Base-by-base conservation (phyloP, 1,284 basidiomycete species). In the Porodaedalea pini region DNA sequence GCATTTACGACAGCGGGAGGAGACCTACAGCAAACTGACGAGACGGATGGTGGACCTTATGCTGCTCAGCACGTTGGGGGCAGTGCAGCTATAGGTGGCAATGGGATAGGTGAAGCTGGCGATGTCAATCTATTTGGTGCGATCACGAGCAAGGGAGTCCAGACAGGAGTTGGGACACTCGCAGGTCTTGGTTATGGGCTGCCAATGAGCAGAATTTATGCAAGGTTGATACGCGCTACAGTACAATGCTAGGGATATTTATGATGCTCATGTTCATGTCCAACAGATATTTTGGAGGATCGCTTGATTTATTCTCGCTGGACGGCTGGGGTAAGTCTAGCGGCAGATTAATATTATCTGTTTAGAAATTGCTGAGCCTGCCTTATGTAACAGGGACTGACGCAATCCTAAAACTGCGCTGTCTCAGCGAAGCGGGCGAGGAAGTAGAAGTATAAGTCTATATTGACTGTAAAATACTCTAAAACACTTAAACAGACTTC, bases 141-240 rank as follows among this genome's bases (percentile, higher is more conserved):
- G 67, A 89, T 92, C 44, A 84, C 87, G 3, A 79, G 81, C 0
- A 85, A 87, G 65, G 88, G 88, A 2, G 67, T 94, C 41, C 86
- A 91, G 66, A 85, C 81, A 51, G 81, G 81, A 41, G 71, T 87
- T 68, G 90, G 90, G 8, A 90, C 88, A 1, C 84, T 93, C 60
- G 88, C 88, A 1, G 90, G 90, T 0, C 71, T 94, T 39, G 93
- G 92, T 2, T 92, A 92, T 63, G 91, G 91, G 0, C 72, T 94
- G 56, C 92, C 92, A 2, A 89, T 94, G 86, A 90, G 90, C 67
- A 80, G 82, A 62, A 71, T 94, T 51, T 94, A 94, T 67, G 85
- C 90, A 23, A 83, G 73, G 77, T 84, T 66, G 59, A 77, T 67
- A 41, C 23, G 6, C 25, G 4, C 17, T 29, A 31, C 15, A 44